Conservation (phyloP, 225 moss, liverwort and hornwort genomes). For the Thuidium tamariscinum region DNA sequence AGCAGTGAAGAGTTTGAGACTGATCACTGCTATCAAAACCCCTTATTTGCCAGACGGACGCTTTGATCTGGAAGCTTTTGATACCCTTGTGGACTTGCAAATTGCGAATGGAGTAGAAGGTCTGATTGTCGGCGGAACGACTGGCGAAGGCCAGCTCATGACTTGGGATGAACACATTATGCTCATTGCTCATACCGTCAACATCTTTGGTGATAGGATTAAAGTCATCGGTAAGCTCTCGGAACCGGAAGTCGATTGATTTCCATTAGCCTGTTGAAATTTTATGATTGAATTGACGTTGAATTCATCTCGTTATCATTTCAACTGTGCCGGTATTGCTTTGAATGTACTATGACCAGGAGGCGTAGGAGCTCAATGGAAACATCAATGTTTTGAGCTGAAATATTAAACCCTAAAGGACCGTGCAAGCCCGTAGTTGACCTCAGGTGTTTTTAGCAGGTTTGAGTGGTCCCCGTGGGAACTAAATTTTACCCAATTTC, state of each 20-base stretch:
- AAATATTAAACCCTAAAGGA: neutral
- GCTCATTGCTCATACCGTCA: conserved; percentile 70
- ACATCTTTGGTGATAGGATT: conserved; percentile 53
- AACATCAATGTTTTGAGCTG: neutral
- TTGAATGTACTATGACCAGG: neutral
- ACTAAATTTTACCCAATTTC: neutral
- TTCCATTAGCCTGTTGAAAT: neutral
- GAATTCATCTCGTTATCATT: neutral
- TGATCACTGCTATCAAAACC: conserved; percentile 84
- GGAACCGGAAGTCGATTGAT: neutral
- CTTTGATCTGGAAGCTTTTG: conserved; percentile 63
- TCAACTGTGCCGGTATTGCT: neutral
- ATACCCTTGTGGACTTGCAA: conserved; percentile 57
- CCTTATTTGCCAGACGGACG: conserved; percentile 71
- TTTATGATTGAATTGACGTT: neutral
- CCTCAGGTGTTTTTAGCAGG: neutral
- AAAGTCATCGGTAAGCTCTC: conserved; percentile 50
- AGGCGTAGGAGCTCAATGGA: neutral
- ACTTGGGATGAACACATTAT: conserved; percentile 87
- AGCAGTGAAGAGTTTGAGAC: conserved; percentile 54
- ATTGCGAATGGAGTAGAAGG: conserved; percentile 60
- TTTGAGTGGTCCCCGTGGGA: neutral
- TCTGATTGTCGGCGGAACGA: conserved; percentile 82
- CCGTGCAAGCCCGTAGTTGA: neutral
- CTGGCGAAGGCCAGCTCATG: conserved; percentile 99